phyloP scores from a whole-genome alignment of 2,329 filamentous ascomycete genomes.

The Pseudocercospora fuligena region DNA sequence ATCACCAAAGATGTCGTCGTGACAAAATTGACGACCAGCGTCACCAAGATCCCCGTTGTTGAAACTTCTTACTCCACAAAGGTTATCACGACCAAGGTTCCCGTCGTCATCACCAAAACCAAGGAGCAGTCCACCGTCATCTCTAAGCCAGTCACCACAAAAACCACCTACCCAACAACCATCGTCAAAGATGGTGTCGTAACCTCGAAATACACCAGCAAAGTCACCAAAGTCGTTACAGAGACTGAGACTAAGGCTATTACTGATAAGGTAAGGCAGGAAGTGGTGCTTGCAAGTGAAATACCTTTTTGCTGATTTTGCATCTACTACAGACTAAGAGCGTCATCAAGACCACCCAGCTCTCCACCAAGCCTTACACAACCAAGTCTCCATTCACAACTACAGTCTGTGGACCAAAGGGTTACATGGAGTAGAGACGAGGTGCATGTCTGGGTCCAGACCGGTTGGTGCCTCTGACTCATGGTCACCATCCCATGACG shows the following conservation, averaged over 20 bases:
- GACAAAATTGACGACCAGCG: slow-evolving; percentile 8
- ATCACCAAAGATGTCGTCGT: slow-evolving; percentile 6
- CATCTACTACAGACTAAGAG: slow-evolving; percentile 5
- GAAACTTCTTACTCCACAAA: slow-evolving; percentile 11
- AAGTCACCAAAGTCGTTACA: slow-evolving; percentile 3
- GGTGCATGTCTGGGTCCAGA: background rate
- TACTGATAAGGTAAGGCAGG: background rate
- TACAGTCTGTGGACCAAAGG: slow-evolving; percentile 14
- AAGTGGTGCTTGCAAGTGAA: background rate
- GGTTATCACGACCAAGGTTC: slow-evolving; percentile 10
- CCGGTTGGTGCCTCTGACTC: background rate
- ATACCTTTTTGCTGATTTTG: background rate
- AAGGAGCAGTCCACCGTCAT: slow-evolving; percentile 5
- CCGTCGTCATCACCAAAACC: slow-evolving; percentile 13
- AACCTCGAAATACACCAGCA: slow-evolving; percentile 8
- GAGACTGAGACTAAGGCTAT: slow-evolving; percentile 11
- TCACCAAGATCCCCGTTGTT: slow-evolving; percentile 10
- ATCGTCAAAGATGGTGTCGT: slow-evolving; percentile 2
- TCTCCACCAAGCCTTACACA: slow-evolving; percentile 4
- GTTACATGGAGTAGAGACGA: slow-evolving; percentile 16
- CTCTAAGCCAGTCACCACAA: background rate
- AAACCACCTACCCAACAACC: background rate
- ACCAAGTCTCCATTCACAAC: slow-evolving; percentile 17
- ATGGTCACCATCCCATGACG: background rate
- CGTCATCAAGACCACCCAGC: slow-evolving; percentile 12